These are phyloP conservation scores for Fusarium drepaniforme DNA, from an alignment of 2,329 filamentous ascomycete genomes.

Conservation along the genomic window DNA sequence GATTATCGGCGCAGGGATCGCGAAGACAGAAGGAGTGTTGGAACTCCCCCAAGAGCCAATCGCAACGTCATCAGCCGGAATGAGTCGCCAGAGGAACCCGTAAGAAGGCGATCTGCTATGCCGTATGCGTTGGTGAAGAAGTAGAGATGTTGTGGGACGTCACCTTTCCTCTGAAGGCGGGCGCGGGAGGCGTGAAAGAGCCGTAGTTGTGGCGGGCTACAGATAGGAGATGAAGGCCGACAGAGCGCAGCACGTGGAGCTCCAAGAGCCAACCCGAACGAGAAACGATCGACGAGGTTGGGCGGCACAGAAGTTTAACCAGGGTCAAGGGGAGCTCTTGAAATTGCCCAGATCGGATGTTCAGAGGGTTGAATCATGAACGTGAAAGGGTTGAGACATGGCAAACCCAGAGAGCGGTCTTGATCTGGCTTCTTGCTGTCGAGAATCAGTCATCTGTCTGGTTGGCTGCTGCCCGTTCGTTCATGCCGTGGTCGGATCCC, in stretches of 20 bases:
- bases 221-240: slow-evolving; percentile 37
- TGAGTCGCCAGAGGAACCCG: slow-evolving; percentile 10
- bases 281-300: slow-evolving; percentile 40
- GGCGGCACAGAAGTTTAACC: slow-evolving; percentile 9
- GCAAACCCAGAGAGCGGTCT: background rate
- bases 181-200: slow-evolving; percentile 33
- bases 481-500: slow-evolving; percentile 11
- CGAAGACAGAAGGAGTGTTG: slow-evolving; percentile 31
- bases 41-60: slow-evolving; percentile 38
- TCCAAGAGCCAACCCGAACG: slow-evolving; percentile 36
- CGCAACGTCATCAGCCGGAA: slow-evolving; percentile 42
- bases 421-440: background rate
- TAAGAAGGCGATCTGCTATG: slow-evolving; percentile 25
- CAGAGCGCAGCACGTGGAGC: slow-evolving; percentile 42
- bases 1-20: slow-evolving; percentile 37
- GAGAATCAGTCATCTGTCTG: slow-evolving; percentile 31
- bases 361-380: background rate
- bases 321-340: slow-evolving; percentile 1
- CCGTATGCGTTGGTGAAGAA: slow-evolving; percentile 13
- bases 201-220: slow-evolving; percentile 36
- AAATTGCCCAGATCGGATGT: background rate
- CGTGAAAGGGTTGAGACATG: background rate
- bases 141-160: slow-evolving; percentile 36
- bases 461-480: slow-evolving; percentile 1
- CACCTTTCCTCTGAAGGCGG: slow-evolving; percentile 19